Base-by-base conservation (phyloP, 768 basidiomycete genomes). In the Termitomyces sp. region DNA sequence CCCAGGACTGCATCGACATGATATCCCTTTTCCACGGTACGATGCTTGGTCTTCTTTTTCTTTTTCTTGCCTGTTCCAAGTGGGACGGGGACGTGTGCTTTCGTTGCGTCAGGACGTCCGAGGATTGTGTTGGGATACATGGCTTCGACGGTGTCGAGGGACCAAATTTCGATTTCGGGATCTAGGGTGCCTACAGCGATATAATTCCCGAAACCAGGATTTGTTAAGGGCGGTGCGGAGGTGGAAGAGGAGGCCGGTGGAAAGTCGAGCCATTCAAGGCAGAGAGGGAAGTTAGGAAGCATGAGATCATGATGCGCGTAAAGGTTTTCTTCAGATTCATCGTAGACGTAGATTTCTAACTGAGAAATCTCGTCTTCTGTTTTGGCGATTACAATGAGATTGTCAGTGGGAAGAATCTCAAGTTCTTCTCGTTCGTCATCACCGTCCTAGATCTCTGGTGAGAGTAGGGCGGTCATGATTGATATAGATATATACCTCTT, bases 131-230 rank as follows among this genome's bases (percentile, higher is more conserved):
- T 84, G 0, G 97, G 97, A 69, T 96, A 98, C 78, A 98, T 87
- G 19, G 91, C 86, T 66, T 98, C 96, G 47, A 99, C 80, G 30
- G 89, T 79, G 69, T 98, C 95, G 51, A 98, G 79, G 16, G 94
- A 95, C 93, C 95, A 99, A 63, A 99, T 96, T 72, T 99, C 97
- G 60, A 99, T 98, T 67, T 96, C 93, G 23, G 97, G 96, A 61
- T 98, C 95, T 54, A 98, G 84, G 2, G 94, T 96, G 12, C 96
- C 97, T 17, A 99, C 94, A 2, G 97, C 97, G 62, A 99, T 87
- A 71, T 91, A 98, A 68, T 88, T 96, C 6, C 94, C 94, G 51
- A 84, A 80, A 6, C 73, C 70, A n/a, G 70, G 52, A 11, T 56
- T 59, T 54, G 66, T 16, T 52, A 65, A 60, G 21, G 67, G 52